Base-by-base conservation (phyloP, 2,329 filamentous ascomycete genomes). In the Aspergillus sojae region DNA sequence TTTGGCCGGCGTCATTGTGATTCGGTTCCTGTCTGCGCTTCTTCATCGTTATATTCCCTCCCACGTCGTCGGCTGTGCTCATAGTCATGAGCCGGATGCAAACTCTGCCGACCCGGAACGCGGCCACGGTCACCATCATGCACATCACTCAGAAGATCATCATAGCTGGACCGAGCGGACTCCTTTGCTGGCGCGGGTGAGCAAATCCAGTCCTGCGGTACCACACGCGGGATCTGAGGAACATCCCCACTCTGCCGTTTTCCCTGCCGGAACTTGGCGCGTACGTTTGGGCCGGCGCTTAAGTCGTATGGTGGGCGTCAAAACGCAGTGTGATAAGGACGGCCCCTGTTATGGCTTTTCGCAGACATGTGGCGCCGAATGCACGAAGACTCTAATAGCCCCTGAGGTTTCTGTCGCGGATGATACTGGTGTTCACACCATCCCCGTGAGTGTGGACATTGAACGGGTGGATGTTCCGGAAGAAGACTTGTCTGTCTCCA, bases 291-390 rank as follows among this genome's bases (percentile, higher is more conserved):
- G 75, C 1, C 75, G 76, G 26, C 78, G 75, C 32, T 75, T 88
- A 26, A 82, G 80, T 9, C 79, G 82, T 46, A 74, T 88, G 9
- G 79, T 88, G 11, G 78, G 78, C 11, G 78, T 79, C 32, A 85
- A 85, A 64, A 72, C 81, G 1, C 72, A 78, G 4, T 89, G 87
- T 67, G 85, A 88, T 65, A 82, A 85, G 60, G 77, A 83, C 58
- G 87, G 86, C 0, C 84, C 86, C 21, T 90, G 88, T 67, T 86
- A 85, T 68, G 88, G 88, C 0, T 85, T 85, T 67, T 86, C 85
- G 3, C 85, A 89, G 67, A 82, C 85, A 0, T 89, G 87, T 69
- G 86, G 87, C 1, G 79, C 80, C 28, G 86, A 89, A 64, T 89
- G 87, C 73, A 85, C 86, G 68, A 87, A 85, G 72, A 73, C 77